Conservation (phyloP, 352 stramenopile species). For the Phytopythium chamaehyphon region DNA sequence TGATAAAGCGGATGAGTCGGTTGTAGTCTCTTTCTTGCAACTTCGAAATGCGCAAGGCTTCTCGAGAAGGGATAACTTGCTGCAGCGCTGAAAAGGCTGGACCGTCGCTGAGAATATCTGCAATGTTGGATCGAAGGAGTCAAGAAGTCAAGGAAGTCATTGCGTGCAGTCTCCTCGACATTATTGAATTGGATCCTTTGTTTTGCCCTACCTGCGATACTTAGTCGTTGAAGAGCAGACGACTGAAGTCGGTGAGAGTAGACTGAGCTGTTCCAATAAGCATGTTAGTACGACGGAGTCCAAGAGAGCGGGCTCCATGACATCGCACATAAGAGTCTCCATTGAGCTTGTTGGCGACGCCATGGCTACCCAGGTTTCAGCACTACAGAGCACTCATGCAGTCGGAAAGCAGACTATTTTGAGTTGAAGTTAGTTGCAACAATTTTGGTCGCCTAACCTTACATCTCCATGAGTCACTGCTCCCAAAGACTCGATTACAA, state of each 20-base stretch:
- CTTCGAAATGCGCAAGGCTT: slow-evolving; percentile 27
- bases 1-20: slow-evolving; percentile 47
- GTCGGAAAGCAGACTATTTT: too few species aligned
- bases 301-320: not conserved
- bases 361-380: too few species aligned
- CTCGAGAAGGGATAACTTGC: slow-evolving; percentile 21
- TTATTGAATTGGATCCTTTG: too few species aligned
- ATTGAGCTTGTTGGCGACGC: not conserved
- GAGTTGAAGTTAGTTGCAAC: too few species aligned
- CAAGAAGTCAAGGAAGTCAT: too few species aligned
- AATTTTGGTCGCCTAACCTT: too few species aligned
- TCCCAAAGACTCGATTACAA: too few species aligned
- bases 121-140: not conserved
- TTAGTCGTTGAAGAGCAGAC: slow-evolving; percentile 39
- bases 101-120: slow-evolving; percentile 57
- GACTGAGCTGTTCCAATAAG: slow-evolving; percentile 19
- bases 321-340: not conserved
- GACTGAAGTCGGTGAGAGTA: slow-evolving; percentile 42
- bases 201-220: slow-evolving; percentile 27
- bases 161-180: too few species aligned
- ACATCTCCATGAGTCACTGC: too few species aligned
- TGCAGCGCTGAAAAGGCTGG: slow-evolving; percentile 19
- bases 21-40: slow-evolving; percentile 41
- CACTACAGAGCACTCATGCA: too few species aligned
- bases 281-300: not conserved